phyloP scores from a whole-genome alignment of 176 grass and related monocot species.

The Oryza longistaminata region DNA sequence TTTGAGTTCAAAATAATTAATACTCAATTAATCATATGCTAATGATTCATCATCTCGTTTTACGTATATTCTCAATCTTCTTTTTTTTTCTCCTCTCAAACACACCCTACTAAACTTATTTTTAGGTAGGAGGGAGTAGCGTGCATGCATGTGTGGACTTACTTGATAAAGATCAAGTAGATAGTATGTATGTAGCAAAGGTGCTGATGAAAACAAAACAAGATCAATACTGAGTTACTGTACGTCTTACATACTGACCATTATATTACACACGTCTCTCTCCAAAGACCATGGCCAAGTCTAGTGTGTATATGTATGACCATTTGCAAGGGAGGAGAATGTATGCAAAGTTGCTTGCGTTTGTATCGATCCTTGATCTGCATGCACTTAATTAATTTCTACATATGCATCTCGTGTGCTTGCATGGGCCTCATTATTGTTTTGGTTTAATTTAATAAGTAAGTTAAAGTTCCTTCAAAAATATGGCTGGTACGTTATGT shows the following conservation, averaged over 20 bases:
- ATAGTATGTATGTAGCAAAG: neutral
- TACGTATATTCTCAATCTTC: too few relatives aligned
- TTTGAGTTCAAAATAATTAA: too few relatives aligned
- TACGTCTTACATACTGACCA: neutral
- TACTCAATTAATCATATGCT: too few relatives aligned
- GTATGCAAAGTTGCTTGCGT: neutral
- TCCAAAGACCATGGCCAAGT: neutral
- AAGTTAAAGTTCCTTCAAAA: neutral
- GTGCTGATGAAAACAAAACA: neutral
- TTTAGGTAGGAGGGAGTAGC: too few relatives aligned
- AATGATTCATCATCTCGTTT: too few relatives aligned
- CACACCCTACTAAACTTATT: too few relatives aligned
- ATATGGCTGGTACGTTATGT: too few relatives aligned
- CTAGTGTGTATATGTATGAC: too few relatives aligned
- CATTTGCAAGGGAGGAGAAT: neutral
- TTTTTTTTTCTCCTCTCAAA: too few relatives aligned
- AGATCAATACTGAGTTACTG: neutral
- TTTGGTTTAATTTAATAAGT: neutral
- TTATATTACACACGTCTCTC: neutral
- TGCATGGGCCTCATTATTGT: neutral
- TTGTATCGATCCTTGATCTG: neutral
- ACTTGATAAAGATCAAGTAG: neutral
- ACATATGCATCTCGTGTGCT: neutral
- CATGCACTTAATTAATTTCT: neutral
- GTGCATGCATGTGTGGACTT: neutral